Percentiles rank a stretch among this genome's conserved stretches.
Conservation (phyloP, 345 rosid genomes). For the Psidium friedrichsthalianum region DNA sequence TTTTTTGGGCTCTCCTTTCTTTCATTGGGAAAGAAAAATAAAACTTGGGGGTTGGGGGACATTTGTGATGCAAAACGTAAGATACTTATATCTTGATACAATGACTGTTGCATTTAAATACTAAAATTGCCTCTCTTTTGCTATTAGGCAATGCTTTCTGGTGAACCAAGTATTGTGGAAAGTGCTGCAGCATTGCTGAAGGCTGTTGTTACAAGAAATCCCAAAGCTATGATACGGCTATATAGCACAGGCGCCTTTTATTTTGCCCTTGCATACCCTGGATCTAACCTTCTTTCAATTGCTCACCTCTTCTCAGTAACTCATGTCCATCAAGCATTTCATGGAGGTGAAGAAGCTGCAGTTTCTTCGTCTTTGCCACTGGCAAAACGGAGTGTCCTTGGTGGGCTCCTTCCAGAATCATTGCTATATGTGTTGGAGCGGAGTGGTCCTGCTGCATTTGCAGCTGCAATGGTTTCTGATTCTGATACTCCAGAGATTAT, state of each 20-base stretch:
- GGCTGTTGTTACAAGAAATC: slow-evolving; percentile 94
- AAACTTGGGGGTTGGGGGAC: not conserved
- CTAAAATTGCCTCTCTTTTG: not conserved
- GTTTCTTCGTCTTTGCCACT: slow-evolving; percentile 91
- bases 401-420: slow-evolving; percentile 98
- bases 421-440: slow-evolving; percentile 95
- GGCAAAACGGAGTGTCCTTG: slow-evolving; percentile 95
- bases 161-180: slow-evolving; percentile 96
- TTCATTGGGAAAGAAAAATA: not conserved
- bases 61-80: not conserved
- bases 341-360: slow-evolving; percentile 99
- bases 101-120: not conserved
- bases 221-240: slow-evolving; percentile 93
- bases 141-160: slow-evolving; percentile 78
- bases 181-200: slow-evolving; percentile 87
- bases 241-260: slow-evolving; percentile 96
- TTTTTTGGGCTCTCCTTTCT: not conserved
- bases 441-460: slow-evolving; percentile 92
- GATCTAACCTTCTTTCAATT: slow-evolving; percentile 83
- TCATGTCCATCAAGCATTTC: slow-evolving; percentile 98
- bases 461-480: slow-evolving; percentile 98
- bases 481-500: slow-evolving; percentile 98
- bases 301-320: slow-evolving; percentile 88
- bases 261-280: slow-evolving; percentile 95
- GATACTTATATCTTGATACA: not conserved